Base-by-base conservation (phyloP, 2,329 filamentous ascomycete species). In the Dactylellina drechsleri region DNA sequence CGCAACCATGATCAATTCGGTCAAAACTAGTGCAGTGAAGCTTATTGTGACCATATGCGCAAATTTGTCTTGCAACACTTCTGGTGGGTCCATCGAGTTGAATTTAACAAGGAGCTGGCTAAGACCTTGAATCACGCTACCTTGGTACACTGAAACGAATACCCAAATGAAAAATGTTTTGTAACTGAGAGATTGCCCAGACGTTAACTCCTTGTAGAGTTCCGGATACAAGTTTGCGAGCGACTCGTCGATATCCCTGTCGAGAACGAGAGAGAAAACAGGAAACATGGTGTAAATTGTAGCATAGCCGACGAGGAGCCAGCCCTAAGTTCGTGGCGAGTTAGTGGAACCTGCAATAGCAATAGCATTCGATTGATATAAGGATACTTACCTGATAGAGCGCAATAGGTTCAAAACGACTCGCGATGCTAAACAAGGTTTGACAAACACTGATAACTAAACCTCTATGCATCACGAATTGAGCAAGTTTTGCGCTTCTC, bases 131-230 rank as follows among this genome's bases (percentile, higher is more conserved):
- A 75, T 71, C 3, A 68, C 60, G n/a, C 70, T 57, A 59, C 95
- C 95, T 82, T 99, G 95, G 83, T 99, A 99, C 78, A 99, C 88
- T 43, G 92, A 96, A 10, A 99, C 92, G 15, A 93, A 86, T 4
- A 98, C 92, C 96, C 96, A 99, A 77, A 94, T 89, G 84, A 97
- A 97, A 84, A 99, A 99, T 10, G 93, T 97, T 65, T 91, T 89
- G 83, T 98, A 98, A 60, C 90, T 93, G 16, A 99, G 86, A 4
- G 91, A 93, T 13, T 91, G 90, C 8, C 94, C 94, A 0, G 89
- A 88, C 0, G 94, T 97, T n/a, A 99, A 86, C 81, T 99, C 96
- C 81, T 96, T 96, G 86, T 99, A 99, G 1, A 99, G 87, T 80
- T 99, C 95, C 0, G 95, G 96, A 81, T 99, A 99, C 3, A 99